phyloP scores from a whole-genome alignment of 2,329 filamentous ascomycete species.

The Botryotinia globosa region DNA sequence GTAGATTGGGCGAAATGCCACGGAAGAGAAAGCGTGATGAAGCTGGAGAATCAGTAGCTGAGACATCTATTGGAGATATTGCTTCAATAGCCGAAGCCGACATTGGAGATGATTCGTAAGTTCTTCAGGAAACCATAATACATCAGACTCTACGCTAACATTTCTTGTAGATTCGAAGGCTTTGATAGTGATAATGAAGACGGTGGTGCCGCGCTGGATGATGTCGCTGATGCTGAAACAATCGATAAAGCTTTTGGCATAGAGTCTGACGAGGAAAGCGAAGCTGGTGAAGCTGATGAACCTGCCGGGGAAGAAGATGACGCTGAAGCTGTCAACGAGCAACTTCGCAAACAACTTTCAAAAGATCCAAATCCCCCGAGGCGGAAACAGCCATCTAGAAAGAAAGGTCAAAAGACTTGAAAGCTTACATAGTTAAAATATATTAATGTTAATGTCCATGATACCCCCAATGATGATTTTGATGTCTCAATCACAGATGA shows the following conservation, averaged over 20 bases:
- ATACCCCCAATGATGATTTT: neutral
- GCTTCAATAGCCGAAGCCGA: conserved; percentile 33
- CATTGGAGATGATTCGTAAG: conserved; percentile 32
- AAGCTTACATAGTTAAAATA: neutral
- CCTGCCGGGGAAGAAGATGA: conserved; percentile 33
- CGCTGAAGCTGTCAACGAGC: conserved; percentile 34
- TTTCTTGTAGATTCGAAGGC: conserved; percentile 44
- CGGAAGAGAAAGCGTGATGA: conserved; percentile 71
- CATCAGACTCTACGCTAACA: neutral
- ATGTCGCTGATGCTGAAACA: conserved; percentile 34
- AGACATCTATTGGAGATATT: conserved; percentile 40
- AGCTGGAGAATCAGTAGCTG: conserved; percentile 50
- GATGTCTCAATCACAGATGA: neutral
- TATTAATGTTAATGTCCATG: conserved; percentile 14
- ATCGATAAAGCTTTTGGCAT: conserved; percentile 38
- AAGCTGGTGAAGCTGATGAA: conserved; percentile 38
- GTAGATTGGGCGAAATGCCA: conserved; percentile 81
- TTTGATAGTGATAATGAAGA: conserved; percentile 48
- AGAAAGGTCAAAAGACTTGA: conserved; percentile 36
- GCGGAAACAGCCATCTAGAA: conserved; percentile 30
- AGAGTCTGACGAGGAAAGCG: conserved; percentile 43
- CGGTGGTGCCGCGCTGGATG: conserved; percentile 34
- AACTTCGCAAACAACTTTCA: conserved; percentile 35
- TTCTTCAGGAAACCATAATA: neutral
- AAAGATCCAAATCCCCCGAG: conserved; percentile 28